These are phyloP conservation scores for Furcasterigmium sp. DNA, from an alignment of 2,329 filamentous ascomycete species.

Conservation along the genomic window DNA sequence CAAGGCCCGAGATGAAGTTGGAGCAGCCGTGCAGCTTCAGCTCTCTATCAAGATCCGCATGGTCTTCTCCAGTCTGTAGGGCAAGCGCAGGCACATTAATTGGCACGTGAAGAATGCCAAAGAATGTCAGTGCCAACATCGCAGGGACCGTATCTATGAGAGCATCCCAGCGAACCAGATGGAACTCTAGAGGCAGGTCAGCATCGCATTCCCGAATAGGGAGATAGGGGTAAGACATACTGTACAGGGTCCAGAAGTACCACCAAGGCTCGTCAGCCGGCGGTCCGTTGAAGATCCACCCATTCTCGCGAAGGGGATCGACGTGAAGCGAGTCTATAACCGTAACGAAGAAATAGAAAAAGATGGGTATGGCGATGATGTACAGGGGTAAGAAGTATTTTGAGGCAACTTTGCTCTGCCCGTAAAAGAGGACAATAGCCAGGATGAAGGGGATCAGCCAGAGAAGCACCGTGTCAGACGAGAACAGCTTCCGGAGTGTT, in stretches of 20 bases:
- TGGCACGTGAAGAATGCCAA: slow-evolving; percentile 92
- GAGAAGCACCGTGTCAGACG: slow-evolving; percentile 67
- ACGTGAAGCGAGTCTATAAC: slow-evolving; percentile 64
- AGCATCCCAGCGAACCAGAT: slow-evolving; percentile 76
- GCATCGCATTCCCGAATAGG: slow-evolving; percentile 6
- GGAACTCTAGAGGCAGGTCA: slow-evolving; percentile 56
- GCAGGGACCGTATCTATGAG: slow-evolving; percentile 81
- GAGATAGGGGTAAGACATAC: slow-evolving; percentile 49
- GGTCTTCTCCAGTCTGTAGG: slow-evolving; percentile 85
- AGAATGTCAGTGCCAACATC: slow-evolving; percentile 96
- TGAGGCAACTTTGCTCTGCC: slow-evolving; percentile 71
- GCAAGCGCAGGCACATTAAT: slow-evolving; percentile 96
- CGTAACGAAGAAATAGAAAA: slow-evolving; percentile 75
- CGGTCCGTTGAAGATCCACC: slow-evolving; percentile 91
- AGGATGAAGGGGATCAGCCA: slow-evolving; percentile 79
- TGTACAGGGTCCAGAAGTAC: slow-evolving; percentile 94
- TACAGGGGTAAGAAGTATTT: slow-evolving; percentile 84
- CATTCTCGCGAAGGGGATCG: slow-evolving; percentile 60
- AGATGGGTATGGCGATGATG: slow-evolving; percentile 70
- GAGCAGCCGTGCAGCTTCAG: slow-evolving; percentile 89
- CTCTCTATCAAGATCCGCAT: slow-evolving; percentile 85
- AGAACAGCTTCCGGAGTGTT: slow-evolving; percentile 70
- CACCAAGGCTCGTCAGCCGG: slow-evolving; percentile 87
- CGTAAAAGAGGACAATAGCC: slow-evolving; percentile 68
- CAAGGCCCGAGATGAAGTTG: slow-evolving; percentile 81